These are phyloP conservation scores for Penicillium sp. DNA, from an alignment of 2,329 filamentous ascomycete species.

Conservation along the genomic window DNA sequence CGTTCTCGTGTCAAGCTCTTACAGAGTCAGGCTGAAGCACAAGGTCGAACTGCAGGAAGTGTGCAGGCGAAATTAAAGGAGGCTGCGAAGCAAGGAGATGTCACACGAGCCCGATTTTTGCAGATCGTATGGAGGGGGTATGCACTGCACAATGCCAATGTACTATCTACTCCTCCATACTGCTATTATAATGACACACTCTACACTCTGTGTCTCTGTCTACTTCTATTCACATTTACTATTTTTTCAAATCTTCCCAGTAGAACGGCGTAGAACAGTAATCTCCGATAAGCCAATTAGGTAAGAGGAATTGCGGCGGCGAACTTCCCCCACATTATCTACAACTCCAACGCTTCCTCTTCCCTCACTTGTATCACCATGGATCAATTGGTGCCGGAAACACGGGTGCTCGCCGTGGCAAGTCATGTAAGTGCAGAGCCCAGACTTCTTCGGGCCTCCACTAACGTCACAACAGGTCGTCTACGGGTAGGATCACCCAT, in stretches of 20 bases:
- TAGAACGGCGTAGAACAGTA: background rate
- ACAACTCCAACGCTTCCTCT: constrained; percentile 1
- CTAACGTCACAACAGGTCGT: constrained; percentile 31
- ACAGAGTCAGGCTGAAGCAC: background rate
- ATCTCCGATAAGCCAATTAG: constrained; percentile 20
- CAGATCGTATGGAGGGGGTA: too few relatives aligned
- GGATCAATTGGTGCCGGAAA: constrained; percentile 58
- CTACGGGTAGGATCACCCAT: constrained; percentile 31
- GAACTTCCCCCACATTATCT: constrained; percentile 12
- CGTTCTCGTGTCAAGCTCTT: background rate
- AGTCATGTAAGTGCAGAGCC: constrained; percentile 72
- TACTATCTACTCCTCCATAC: too few relatives aligned
- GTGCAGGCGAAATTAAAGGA: background rate
- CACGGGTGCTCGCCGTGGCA: constrained; percentile 79
- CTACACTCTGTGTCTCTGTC: background rate
- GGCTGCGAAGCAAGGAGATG: background rate
- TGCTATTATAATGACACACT: too few relatives aligned
- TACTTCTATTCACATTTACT: background rate
- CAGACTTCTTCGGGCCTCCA: constrained; percentile 37
- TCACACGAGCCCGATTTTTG: background rate
- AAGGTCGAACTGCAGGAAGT: background rate
- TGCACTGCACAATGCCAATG: too few relatives aligned
- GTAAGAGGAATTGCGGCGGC: constrained; percentile 15
- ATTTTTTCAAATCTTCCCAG: background rate
- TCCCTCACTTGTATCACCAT: constrained; percentile 23